Evolutionary conservation across 2,329 filamentous ascomycete genomes (phyloP).

Genomic region (Fusarium proliferatum): DNA sequence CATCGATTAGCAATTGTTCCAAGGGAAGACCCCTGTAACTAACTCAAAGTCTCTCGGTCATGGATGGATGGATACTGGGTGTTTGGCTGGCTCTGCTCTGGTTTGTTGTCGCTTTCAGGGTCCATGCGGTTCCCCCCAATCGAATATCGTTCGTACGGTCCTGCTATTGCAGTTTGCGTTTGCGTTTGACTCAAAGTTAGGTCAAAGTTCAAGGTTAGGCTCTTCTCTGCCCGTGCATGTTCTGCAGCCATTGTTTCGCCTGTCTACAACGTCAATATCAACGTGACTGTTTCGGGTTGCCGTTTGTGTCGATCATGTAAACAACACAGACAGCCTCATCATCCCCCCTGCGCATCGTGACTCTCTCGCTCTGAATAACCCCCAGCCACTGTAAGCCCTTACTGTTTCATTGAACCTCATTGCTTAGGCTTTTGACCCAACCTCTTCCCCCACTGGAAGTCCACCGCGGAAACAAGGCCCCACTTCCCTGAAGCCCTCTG

Average conservation of each 20-base stretch:
- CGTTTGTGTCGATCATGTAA: slow-evolving; percentile 21
- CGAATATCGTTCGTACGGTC: slow-evolving; percentile 21
- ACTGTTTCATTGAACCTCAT: slow-evolving; percentile 6
- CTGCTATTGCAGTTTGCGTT: background rate
- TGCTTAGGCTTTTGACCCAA: background rate
- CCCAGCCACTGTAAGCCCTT: slow-evolving; percentile 21
- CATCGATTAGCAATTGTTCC: slow-evolving; percentile 1
- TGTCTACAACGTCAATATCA: background rate
- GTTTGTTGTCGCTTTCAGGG: slow-evolving; percentile 20
- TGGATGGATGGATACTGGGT: background rate
- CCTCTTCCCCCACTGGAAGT: slow-evolving; percentile 10
- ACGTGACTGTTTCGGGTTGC: slow-evolving; percentile 15
- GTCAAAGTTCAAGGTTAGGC: background rate
- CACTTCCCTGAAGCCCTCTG: slow-evolving; percentile 25
- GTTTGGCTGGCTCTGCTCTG: background rate
- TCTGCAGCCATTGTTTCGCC: slow-evolving; percentile 7
- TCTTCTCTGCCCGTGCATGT: background rate
- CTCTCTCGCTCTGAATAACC: slow-evolving; percentile 10
- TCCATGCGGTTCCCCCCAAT: slow-evolving; percentile 16
- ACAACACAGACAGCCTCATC: slow-evolving; percentile 14
- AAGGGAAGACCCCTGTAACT: slow-evolving; percentile 1
- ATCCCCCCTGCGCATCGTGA: slow-evolving; percentile 18
- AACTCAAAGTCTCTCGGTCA: background rate
- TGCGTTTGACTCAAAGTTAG: slow-evolving; percentile 3
- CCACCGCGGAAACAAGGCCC: slow-evolving; percentile 2